A percentile compares a stretch with the other conserved stretches of the same genome.
These are phyloP conservation scores for Lentinula aciculospora DNA, from an alignment of 768 basidiomycete species.

Conservation along the genomic window DNA sequence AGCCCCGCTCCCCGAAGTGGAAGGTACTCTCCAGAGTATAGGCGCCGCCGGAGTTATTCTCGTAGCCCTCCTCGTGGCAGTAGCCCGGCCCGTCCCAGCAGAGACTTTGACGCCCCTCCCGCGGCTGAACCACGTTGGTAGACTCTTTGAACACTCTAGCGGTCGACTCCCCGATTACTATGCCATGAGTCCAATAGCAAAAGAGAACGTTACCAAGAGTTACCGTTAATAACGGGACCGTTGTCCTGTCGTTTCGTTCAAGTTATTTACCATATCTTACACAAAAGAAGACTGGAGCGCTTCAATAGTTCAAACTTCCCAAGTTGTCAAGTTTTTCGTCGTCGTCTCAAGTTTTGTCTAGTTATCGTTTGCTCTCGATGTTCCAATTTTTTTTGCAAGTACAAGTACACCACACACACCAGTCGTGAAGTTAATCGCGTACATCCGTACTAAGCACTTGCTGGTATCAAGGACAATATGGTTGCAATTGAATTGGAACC, in stretches of 20 bases:
- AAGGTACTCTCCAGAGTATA: slow-evolving; percentile 64
- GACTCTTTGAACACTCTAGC: slow-evolving; percentile 22
- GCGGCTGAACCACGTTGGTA: slow-evolving; percentile 55
- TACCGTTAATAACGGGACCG: slow-evolving; percentile 14
- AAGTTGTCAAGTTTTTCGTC: slow-evolving; percentile 59
- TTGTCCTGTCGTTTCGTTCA: slow-evolving; percentile 22
- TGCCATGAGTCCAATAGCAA: slow-evolving; percentile 36
- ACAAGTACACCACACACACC: slow-evolving; percentile 24
- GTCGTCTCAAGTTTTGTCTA: slow-evolving; percentile 49
- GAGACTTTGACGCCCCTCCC: slow-evolving; percentile 43
- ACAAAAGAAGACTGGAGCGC: slow-evolving; percentile 41
- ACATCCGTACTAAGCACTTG: neutral
- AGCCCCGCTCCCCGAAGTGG: slow-evolving; percentile 64
- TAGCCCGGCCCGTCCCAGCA: slow-evolving; percentile 31
- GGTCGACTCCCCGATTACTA: neutral
- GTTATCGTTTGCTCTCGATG: slow-evolving; percentile 43
- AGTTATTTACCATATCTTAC: slow-evolving; percentile 40
- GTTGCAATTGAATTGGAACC: neutral
- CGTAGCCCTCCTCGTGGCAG: slow-evolving; percentile 76
- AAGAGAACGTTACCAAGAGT: slow-evolving; percentile 37
- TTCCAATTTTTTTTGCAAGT: slow-evolving; percentile 40
- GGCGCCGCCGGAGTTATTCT: slow-evolving; percentile 62
- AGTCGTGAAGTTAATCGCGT: slow-evolving; percentile 6
- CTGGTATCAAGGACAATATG: neutral
- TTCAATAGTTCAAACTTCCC: slow-evolving; percentile 45